phyloP scores from a whole-genome alignment of 371 early-diverging fungal species.

The Rhizopus arrhizus region DNA sequence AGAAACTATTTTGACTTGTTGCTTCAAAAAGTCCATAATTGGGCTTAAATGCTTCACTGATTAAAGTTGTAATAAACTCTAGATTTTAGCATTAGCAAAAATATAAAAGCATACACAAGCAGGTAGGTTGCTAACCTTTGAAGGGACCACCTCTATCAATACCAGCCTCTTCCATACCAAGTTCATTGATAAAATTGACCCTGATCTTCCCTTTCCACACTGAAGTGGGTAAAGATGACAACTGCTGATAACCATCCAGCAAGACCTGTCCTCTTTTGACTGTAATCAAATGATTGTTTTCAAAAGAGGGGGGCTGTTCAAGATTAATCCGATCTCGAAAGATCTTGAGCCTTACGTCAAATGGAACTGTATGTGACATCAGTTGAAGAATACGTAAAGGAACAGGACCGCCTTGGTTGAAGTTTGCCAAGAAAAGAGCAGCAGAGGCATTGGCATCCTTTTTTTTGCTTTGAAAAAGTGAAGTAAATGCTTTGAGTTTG shows the following conservation, averaged over 20 bases:
- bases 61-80: constrained; percentile 84
- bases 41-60: constrained; percentile 77
- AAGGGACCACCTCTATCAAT: constrained; percentile 94
- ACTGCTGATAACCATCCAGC: constrained; percentile 76
- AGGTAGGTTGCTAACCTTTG: constrained; percentile 56
- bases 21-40: constrained; percentile 70
- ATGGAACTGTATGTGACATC: constrained; percentile 86
- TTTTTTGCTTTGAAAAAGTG: constrained; percentile 17
- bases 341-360: constrained; percentile 76
- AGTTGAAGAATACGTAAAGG: constrained; percentile 71
- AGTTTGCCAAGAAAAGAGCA: constrained; percentile 34
- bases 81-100: constrained; percentile 22
- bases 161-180: constrained; percentile 79
- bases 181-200: constrained; percentile 80
- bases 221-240: constrained; percentile 54
- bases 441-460: constrained; percentile 2
- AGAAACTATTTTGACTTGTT: constrained; percentile 70
- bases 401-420: constrained; percentile 55
- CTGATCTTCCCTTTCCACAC: constrained; percentile 75
- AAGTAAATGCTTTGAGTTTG: constrained; percentile 29
- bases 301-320: constrained; percentile 46
- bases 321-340: constrained; percentile 73
- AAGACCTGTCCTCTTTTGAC: constrained; percentile 76
- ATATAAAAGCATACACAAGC: constrained; percentile 21
- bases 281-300: constrained; percentile 42